These are phyloP conservation scores for Echinosophora koreensis DNA, from an alignment of 306 rosid genomes.

Conservation along the genomic window DNA sequence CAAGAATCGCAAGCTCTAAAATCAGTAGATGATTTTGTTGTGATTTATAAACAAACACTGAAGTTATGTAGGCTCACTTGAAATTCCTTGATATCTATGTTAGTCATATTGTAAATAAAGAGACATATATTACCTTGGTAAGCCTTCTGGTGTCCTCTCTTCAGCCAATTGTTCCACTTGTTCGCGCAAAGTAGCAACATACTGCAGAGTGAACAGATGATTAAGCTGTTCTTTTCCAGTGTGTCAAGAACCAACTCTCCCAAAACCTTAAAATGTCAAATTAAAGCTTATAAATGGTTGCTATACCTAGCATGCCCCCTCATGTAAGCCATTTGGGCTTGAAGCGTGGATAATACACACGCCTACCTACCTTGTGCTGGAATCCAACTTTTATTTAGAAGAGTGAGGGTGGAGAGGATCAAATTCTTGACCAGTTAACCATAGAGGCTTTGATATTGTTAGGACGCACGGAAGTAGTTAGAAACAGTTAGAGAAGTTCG, in stretches of 20 bases:
- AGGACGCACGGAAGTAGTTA: no score
- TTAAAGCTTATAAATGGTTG: no score
- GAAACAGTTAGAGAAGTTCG: no score
- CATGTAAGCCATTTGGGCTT: no score
- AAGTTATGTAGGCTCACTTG: background rate
- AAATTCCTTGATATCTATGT: conserved; percentile 9
- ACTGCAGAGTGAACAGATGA: conserved; percentile 59
- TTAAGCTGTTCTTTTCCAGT: conserved; percentile 8
- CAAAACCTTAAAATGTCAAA: no score
- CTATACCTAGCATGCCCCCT: no score
- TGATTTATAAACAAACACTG: background rate
- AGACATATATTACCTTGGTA: conserved; percentile 66
- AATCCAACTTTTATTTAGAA: no score
- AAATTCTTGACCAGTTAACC: no score
- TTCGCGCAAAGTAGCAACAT: conserved; percentile 88
- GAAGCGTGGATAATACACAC: no score
- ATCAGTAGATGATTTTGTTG: conserved; percentile 2
- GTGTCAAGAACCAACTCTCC: background rate
- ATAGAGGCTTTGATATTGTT: no score
- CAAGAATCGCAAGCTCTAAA: background rate
- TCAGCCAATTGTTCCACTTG: conserved; percentile 84
- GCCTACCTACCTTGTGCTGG: no score
- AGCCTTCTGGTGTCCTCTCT: conserved; percentile 82
- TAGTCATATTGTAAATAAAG: conserved; percentile 32
- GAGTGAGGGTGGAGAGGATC: no score